Conservation (phyloP, 1,284 basidiomycete genomes). For the Baeospora myosura region DNA sequence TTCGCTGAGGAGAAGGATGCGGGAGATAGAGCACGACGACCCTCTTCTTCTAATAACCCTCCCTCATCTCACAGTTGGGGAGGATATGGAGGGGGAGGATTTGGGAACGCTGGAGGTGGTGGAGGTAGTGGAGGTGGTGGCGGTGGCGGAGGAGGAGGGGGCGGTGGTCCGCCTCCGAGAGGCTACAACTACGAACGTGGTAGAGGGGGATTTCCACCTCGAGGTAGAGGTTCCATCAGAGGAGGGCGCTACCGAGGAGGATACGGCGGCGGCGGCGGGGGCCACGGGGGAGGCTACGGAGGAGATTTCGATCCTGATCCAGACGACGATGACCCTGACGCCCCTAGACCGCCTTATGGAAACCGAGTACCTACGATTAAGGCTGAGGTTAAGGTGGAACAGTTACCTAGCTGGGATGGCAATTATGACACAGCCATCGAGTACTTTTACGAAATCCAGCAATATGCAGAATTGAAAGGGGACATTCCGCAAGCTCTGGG, state of each 20-base stretch:
- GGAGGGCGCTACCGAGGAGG: not conserved
- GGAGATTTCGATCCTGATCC: no score
- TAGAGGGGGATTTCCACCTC: not conserved
- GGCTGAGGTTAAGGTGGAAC: not conserved
- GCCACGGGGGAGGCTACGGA: no score
- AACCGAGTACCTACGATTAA: slow-evolving; percentile 1
- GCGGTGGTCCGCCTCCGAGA: not conserved
- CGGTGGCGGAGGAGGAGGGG: not conserved
- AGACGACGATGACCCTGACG: no score
- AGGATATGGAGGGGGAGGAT: no score
- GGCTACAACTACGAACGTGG: not conserved
- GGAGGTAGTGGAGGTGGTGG: not conserved
- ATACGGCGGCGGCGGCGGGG: not conserved
- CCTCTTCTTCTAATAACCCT: no score
- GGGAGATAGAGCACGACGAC: no score
- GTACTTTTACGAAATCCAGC: slow-evolving; percentile 2
- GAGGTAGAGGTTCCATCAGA: not conserved
- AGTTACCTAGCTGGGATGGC: slow-evolving; percentile 5
- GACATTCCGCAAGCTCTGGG: slow-evolving; percentile 1
- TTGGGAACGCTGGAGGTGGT: not conserved
- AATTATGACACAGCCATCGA: not conserved
- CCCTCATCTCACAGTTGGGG: no score
- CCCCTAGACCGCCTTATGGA: not conserved
- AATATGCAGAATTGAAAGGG: not conserved
- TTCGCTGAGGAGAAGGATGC: no score